These are phyloP conservation scores for Panaeolus papilionaceus DNA, from an alignment of 768 basidiomycete genomes.

Conservation along the genomic window DNA sequence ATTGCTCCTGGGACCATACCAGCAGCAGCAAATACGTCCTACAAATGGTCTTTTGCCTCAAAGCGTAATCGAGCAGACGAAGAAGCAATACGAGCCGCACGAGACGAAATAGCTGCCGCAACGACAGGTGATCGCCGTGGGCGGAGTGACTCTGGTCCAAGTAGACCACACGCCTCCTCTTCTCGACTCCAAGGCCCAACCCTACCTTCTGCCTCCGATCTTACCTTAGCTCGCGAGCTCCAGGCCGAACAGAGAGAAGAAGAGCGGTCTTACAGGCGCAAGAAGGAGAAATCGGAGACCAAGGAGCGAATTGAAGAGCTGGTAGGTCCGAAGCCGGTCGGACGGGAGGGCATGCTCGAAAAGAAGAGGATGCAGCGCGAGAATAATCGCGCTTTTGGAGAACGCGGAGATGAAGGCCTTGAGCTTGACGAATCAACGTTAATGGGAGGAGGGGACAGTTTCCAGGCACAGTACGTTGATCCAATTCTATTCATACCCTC, in stretches of 20 bases:
- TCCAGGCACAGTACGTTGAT: conserved; percentile 70
- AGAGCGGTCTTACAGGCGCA: conserved; percentile 65
- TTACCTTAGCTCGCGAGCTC: conserved; percentile 72
- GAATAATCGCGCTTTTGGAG: conserved; percentile 71
- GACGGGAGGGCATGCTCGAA: conserved; percentile 85
- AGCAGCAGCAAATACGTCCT: conserved; percentile 76
- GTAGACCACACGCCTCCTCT: conserved; percentile 1
- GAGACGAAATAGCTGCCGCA: conserved; percentile 62
- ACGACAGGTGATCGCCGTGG: conserved; percentile 39
- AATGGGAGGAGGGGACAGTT: conserved; percentile 85
- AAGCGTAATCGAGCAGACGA: conserved; percentile 65
- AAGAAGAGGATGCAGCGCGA: conserved; percentile 82
- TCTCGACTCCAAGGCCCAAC: conserved; percentile 61
- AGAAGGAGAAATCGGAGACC: conserved; percentile 68
- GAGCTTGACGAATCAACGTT: conserved; percentile 83
- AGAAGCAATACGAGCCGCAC: conserved; percentile 61
- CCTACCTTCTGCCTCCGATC: conserved; percentile 72
- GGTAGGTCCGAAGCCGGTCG: conserved; percentile 81
- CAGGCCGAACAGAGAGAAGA: conserved; percentile 55
- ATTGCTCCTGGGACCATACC: conserved; percentile 59
- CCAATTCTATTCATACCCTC: conserved; percentile 14
- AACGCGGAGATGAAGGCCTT: conserved; percentile 77
- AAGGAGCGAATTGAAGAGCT: conserved; percentile 78
- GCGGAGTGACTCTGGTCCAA: conserved; percentile 34
- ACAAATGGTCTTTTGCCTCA: conserved; percentile 88